Conservation (phyloP, 2,329 filamentous ascomycete species). For the Camptophora hylomeconis region DNA sequence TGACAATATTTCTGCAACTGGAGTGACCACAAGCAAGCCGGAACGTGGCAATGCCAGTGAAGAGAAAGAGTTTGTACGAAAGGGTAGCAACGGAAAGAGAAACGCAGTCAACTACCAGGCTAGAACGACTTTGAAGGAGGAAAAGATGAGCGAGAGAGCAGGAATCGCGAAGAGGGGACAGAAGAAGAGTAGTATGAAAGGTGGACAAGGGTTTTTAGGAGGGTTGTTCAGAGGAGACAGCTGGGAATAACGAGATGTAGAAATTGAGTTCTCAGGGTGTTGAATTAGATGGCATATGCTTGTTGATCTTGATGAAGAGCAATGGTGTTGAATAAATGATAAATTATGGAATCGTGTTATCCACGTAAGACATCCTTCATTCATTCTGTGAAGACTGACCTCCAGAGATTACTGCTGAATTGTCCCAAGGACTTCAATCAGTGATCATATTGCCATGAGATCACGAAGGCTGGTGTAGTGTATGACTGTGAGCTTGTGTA, state of each 20-base stretch:
- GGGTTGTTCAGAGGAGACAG: slow-evolving; percentile 12
- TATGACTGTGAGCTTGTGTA: too few species aligned
- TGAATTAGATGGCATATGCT: slow-evolving; percentile 1
- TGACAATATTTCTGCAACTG: slow-evolving; percentile 16
- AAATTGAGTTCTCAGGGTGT: too few species aligned
- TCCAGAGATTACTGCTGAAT: too few species aligned
- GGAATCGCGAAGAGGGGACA: slow-evolving; percentile 13
- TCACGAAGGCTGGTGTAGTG: too few species aligned
- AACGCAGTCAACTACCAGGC: slow-evolving; percentile 16
- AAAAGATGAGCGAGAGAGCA: slow-evolving; percentile 16
- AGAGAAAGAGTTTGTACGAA: slow-evolving; percentile 17
- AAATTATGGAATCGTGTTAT: too few species aligned
- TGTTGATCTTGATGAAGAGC: neutral
- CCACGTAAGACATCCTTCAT: too few species aligned
- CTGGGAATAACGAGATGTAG: slow-evolving; percentile 12
- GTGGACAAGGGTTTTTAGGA: slow-evolving; percentile 12
- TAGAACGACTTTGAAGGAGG: slow-evolving; percentile 12
- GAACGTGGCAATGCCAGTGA: slow-evolving; percentile 15
- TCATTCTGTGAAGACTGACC: too few species aligned
- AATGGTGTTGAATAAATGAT: too few species aligned
- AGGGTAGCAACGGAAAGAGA: slow-evolving; percentile 12
- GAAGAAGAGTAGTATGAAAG: slow-evolving; percentile 9
- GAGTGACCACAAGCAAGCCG: slow-evolving; percentile 14
- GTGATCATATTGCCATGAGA: too few species aligned
- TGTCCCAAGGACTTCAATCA: too few species aligned